A percentile compares a stretch with the other conserved stretches of the same genome.
These are phyloP conservation scores for Auricularia sp. DNA, from an alignment of 768 basidiomycete species.

Conservation along the genomic window DNA sequence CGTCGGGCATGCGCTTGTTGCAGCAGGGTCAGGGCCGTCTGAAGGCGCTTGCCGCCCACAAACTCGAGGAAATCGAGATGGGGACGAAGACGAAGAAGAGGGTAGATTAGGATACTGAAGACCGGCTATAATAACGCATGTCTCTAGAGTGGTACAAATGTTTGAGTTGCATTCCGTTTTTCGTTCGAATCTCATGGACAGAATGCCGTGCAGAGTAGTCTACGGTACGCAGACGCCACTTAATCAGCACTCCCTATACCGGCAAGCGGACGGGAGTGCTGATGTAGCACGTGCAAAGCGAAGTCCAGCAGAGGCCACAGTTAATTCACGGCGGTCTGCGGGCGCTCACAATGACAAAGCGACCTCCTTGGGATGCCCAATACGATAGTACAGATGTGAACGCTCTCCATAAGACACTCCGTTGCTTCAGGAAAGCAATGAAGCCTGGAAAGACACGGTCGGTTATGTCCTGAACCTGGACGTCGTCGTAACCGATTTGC, in stretches of 20 bases:
- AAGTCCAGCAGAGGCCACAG: too few species aligned
- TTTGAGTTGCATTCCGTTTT: too few species aligned
- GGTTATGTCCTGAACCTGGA: slow-evolving; percentile 48
- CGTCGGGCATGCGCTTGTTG: slow-evolving; percentile 26
- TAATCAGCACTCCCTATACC: too few species aligned
- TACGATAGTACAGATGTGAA: slow-evolving; percentile 31
- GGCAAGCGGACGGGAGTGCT: too few species aligned
- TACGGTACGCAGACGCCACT: too few species aligned
- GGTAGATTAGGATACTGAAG: slow-evolving; percentile 40
- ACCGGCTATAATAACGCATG: slow-evolving; percentile 9
- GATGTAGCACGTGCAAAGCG: too few species aligned
- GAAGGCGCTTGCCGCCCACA: slow-evolving; percentile 21
- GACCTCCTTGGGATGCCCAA: slow-evolving; percentile 30
- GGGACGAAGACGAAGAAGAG: slow-evolving; percentile 58
- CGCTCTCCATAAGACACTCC: slow-evolving; percentile 34
- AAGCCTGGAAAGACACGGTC: slow-evolving; percentile 51
- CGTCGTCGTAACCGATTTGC: slow-evolving; percentile 42
- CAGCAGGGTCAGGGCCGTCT: slow-evolving; percentile 29
- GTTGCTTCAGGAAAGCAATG: slow-evolving; percentile 34
- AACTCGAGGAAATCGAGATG: slow-evolving; percentile 69
- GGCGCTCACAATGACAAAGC: slow-evolving; percentile 38
- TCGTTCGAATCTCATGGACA: too few species aligned
- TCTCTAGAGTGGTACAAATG: background rate
- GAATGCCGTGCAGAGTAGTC: too few species aligned
- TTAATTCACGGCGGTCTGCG: slow-evolving; percentile 8